A percentile compares a stretch with the other conserved stretches of the same genome.
These are phyloP conservation scores for Phytomonas sp. DNA, from an alignment of 208 protist species.

Conservation along the genomic window DNA sequence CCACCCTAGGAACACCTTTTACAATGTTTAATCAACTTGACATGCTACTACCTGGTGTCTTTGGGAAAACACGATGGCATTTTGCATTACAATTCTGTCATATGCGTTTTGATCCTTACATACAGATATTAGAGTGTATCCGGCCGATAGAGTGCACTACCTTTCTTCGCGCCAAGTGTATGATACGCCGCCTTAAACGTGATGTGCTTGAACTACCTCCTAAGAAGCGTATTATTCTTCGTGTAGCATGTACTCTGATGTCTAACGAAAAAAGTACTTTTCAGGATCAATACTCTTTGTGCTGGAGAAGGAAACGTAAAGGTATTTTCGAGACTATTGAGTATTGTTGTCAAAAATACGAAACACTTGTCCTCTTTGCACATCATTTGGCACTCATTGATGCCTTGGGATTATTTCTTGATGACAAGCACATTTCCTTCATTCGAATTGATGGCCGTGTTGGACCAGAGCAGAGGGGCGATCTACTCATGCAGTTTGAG, in stretches of 20 bases:
- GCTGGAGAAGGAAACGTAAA: conserved; percentile 42
- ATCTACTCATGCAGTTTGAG: conserved; percentile 35
- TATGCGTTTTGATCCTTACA: conserved; percentile 38
- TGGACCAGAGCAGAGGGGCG: conserved; percentile 21
- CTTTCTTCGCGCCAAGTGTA: conserved; percentile 34
- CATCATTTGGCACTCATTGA: conserved; percentile 70
- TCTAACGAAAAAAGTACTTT: conserved; percentile 15
- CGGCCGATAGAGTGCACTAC: conserved; percentile 39
- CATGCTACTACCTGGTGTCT: conserved; percentile 37
- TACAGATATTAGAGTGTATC: conserved; percentile 31
- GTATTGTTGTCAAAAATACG: conserved; percentile 42
- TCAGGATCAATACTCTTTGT: conserved; percentile 46
- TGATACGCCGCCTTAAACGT: conserved; percentile 60
- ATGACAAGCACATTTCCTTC: conserved; percentile 16
- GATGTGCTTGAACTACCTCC: conserved; percentile 69
- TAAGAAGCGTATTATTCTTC: conserved; percentile 58
- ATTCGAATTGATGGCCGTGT: conserved; percentile 64
- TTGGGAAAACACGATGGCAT: conserved; percentile 47
- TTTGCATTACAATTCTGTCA: conserved; percentile 70
- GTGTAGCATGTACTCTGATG: conserved; percentile 20
- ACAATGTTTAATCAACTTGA: conserved; percentile 77
- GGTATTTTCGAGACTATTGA: conserved; percentile 59
- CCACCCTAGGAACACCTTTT: conserved; percentile 49
- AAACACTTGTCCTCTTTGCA: conserved; percentile 61
- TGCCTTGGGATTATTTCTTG: conserved; percentile 21